Conservation (phyloP, 78 protist genomes). For the Dictyostelium purpureum region DNA sequence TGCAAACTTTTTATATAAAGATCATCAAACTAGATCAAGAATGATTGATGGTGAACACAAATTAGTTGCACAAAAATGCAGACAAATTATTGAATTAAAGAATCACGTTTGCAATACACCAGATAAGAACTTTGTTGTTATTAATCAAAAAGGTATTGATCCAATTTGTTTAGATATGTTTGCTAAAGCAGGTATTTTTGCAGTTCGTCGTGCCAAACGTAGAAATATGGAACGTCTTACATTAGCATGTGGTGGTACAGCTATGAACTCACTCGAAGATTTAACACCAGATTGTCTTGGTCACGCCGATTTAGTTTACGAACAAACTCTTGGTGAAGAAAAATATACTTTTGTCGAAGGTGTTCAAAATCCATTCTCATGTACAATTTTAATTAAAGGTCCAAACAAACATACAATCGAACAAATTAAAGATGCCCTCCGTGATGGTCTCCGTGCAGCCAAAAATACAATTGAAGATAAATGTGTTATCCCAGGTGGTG, state of each 20-base stretch:
- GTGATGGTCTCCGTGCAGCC: conserved; percentile 99
- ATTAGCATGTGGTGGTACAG: conserved; percentile 98
- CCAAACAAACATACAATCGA: conserved; percentile 97
- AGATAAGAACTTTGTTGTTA: conserved; percentile 92
- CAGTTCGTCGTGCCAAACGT: conserved; percentile 98
- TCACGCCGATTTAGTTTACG: conserved; percentile 95
- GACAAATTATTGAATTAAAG: conserved; percentile 96
- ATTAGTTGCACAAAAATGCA: conserved; percentile 93
- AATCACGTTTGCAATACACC: conserved; percentile 86
- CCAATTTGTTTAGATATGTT: conserved; percentile 98
- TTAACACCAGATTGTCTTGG: conserved; percentile 93
- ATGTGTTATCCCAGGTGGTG: conserved; percentile 98
- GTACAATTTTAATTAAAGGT: conserved; percentile 98
- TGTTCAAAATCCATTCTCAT: conserved; percentile 93
- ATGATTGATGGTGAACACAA: conserved; percentile 97
- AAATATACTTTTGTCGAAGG: conserved; percentile 99
- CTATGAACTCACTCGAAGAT: conserved; percentile 97
- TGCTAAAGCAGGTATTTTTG: conserved; percentile 97
- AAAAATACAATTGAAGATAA: conserved; percentile 96
- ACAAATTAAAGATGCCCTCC: conserved; percentile 99
- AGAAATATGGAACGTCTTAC: conserved; percentile 98
- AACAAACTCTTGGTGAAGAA: conserved; percentile 98
- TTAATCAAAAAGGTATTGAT: conserved; percentile 99
- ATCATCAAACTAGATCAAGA: conserved; percentile 93
- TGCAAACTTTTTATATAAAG: conserved; percentile 91